These are phyloP conservation scores for Candida tibetensis DNA, from an alignment of 805 yeast species.

Conservation along the genomic window DNA sequence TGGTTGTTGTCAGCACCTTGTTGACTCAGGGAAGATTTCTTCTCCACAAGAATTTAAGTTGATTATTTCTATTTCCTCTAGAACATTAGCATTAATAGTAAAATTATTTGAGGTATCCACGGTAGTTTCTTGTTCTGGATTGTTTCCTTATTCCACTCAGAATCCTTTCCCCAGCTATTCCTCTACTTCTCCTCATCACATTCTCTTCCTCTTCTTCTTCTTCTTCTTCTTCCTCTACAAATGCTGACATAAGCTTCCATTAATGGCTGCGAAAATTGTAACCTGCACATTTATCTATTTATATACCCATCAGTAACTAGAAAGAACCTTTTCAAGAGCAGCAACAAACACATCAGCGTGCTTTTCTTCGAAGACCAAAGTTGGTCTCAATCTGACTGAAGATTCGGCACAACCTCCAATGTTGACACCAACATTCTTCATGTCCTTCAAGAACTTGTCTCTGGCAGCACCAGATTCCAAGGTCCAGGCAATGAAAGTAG, in stretches of 20 bases:
- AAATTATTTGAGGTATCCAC: too few relatives aligned
- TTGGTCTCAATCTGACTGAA: constrained; percentile 79
- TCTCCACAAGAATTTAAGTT: too few relatives aligned
- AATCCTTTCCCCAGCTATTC: not conserved
- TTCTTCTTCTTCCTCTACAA: not conserved
- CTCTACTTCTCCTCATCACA: not conserved
- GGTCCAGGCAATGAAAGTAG: constrained; percentile 84
- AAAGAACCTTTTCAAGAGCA: constrained; percentile 37
- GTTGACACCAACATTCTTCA: constrained; percentile 68
- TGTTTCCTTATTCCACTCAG: not conserved
- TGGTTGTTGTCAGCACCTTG: too few relatives aligned
- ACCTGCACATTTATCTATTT: not conserved
- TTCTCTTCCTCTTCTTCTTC: not conserved
- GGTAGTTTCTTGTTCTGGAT: too few relatives aligned
- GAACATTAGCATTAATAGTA: too few relatives aligned
- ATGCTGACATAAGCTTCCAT: not conserved
- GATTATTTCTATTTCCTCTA: too few relatives aligned
- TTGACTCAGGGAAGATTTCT: too few relatives aligned
- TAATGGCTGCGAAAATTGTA: not conserved
- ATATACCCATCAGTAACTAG: constrained; percentile 20
- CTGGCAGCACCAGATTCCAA: constrained; percentile 52
- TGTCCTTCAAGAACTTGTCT: constrained; percentile 56
- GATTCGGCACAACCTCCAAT: constrained; percentile 83
- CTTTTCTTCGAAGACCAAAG: constrained; percentile 72
- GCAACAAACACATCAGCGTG: constrained; percentile 68